Conservation (phyloP, 2,329 filamentous ascomycete genomes). For the Colletotrichum viniferum region DNA sequence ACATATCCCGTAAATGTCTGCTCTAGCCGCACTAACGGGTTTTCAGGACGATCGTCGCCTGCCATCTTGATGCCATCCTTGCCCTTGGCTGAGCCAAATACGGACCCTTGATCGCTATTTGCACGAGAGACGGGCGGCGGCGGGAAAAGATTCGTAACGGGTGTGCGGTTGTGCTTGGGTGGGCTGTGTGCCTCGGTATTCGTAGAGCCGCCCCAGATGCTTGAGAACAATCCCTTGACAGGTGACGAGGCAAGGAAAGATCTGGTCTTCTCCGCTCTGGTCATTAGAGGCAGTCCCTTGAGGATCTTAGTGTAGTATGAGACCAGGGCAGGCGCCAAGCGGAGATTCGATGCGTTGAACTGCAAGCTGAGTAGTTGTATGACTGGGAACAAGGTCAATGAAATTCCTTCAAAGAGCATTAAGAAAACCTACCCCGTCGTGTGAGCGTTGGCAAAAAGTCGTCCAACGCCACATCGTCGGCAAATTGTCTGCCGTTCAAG, state of each 20-base stretch:
- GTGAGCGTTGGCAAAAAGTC: slow-evolving; percentile 78
- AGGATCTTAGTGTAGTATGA: slow-evolving; percentile 81
- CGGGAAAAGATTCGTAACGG: slow-evolving; percentile 42
- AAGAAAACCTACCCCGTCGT: slow-evolving; percentile 66
- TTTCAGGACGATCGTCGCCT: slow-evolving; percentile 62
- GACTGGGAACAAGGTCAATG: slow-evolving; percentile 56
- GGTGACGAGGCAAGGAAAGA: slow-evolving; percentile 83
- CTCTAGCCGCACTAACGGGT: slow-evolving; percentile 76
- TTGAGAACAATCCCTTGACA: slow-evolving; percentile 82
- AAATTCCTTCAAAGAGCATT: not conserved
- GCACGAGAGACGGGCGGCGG: slow-evolving; percentile 39
- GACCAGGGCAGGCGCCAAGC: slow-evolving; percentile 71
- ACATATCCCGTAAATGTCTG: slow-evolving; percentile 86
- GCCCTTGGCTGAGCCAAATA: slow-evolving; percentile 59
- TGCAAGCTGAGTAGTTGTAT: slow-evolving; percentile 74
- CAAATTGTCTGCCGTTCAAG: slow-evolving; percentile 71
- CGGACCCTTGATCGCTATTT: slow-evolving; percentile 52
- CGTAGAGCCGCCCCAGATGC: slow-evolving; percentile 70
- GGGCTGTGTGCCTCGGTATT: slow-evolving; percentile 42
- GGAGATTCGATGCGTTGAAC: slow-evolving; percentile 68
- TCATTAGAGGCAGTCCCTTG: slow-evolving; percentile 68
- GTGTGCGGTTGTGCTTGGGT: slow-evolving; percentile 45
- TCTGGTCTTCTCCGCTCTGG: slow-evolving; percentile 67
- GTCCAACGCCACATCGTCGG: slow-evolving; percentile 73
- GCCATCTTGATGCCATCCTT: slow-evolving; percentile 46